phyloP scores from a whole-genome alignment of 1,139 yeast genomes.

The Scheffersomyces illinoinensis region DNA sequence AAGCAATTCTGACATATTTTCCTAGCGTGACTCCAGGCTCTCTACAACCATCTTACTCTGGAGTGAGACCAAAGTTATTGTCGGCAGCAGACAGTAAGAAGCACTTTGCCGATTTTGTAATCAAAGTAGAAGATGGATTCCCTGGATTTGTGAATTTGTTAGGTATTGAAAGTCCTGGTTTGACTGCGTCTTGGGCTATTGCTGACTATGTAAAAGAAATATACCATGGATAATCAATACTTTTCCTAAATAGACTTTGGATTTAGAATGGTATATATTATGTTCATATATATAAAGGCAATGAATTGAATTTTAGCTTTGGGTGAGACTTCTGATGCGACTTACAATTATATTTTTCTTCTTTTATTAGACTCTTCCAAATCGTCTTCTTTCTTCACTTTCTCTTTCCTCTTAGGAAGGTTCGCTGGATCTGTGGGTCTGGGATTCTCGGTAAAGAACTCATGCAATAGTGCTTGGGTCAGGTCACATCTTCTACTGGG shows the following conservation, averaged over 20 bases:
- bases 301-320: background rate
- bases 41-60: conserved; percentile 70
- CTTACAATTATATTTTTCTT: background rate
- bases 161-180: conserved; percentile 90
- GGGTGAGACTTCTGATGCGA: background rate
- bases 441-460: conserved; percentile 75
- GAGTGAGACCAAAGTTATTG: conserved; percentile 76
- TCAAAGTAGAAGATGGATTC: conserved; percentile 60
- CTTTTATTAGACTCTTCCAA: conserved; percentile 9
- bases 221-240: conserved; percentile 20
- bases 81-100: conserved; percentile 40
- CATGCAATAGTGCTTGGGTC: conserved; percentile 62
- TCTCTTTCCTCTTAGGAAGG: conserved; percentile 55
- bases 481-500: conserved; percentile 75
- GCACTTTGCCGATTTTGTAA: conserved; percentile 70
- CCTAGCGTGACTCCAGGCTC: conserved; percentile 55
- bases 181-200: conserved; percentile 80
- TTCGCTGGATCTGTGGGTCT: conserved; percentile 70
- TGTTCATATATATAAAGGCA: background rate
- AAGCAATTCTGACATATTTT: conserved; percentile 62
- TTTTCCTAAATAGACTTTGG: background rate
- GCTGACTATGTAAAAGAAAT: conserved; percentile 65
- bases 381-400: conserved; percentile 19
- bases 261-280: background rate
- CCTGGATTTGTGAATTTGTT: conserved; percentile 79